Conservation (phyloP, 306 rosid species). For the Castanopsis chinensis region DNA sequence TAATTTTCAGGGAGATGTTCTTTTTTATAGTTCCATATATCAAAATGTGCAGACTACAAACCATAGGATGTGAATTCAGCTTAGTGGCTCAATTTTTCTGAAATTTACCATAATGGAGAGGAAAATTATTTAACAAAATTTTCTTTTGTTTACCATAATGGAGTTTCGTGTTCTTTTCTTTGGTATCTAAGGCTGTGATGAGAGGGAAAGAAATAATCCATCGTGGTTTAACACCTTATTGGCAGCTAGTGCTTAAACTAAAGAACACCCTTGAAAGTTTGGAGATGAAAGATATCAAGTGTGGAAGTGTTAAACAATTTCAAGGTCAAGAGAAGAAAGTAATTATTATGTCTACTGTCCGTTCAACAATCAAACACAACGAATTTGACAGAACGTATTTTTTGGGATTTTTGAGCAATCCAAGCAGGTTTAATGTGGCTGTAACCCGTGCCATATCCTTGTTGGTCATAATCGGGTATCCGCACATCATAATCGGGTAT, state of each 20-base stretch:
- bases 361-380: conserved; percentile 86
- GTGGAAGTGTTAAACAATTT: conserved; percentile 95
- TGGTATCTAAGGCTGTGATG: conserved; percentile 98
- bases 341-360: conserved; percentile 83
- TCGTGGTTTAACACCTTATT: conserved; percentile 99
- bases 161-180: conserved; percentile 80
- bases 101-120: conserved; percentile 55
- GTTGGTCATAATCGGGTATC: conserved; percentile 82
- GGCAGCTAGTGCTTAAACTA: too few species aligned
- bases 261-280: conserved; percentile 61
- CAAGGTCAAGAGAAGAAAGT: conserved; percentile 90
- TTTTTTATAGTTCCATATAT: too few species aligned
- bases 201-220: conserved; percentile 93
- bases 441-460: conserved; percentile 83
- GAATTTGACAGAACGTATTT: conserved; percentile 73
- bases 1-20: background rate
- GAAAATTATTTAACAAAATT: too few species aligned
- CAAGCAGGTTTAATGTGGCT: conserved; percentile 89
- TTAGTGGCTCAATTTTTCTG: too few species aligned
- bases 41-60: too few species aligned
- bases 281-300: conserved; percentile 58
- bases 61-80: too few species aligned
- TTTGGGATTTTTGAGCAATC: conserved; percentile 88
- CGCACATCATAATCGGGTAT: too few species aligned
- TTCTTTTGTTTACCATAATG: conserved; percentile 60